Evolutionary conservation across 768 basidiomycete genomes (phyloP).

Genomic region (Lentinula detonsa): DNA sequence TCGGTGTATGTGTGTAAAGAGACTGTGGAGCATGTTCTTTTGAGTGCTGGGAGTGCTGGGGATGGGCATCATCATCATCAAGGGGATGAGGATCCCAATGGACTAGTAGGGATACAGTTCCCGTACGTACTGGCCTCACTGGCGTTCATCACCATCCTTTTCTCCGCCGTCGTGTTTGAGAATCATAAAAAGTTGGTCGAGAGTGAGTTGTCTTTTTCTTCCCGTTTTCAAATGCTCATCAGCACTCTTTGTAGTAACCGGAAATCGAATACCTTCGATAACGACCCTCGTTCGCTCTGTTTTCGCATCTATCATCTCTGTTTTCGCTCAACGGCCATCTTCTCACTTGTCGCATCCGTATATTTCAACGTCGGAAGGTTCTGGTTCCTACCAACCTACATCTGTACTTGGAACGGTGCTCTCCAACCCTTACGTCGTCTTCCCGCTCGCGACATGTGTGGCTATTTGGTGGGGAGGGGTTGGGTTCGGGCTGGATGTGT

Average conservation of each 20-base stretch:
- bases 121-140: slow-evolving; percentile 52
- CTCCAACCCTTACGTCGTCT: slow-evolving; percentile 70
- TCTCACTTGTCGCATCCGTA: slow-evolving; percentile 22
- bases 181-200: slow-evolving; percentile 63
- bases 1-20: slow-evolving; percentile 97
- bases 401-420: slow-evolving; percentile 34
- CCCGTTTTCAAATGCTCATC: not conserved
- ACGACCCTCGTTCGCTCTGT: slow-evolving; percentile 40
- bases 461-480: slow-evolving; percentile 49
- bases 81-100: slow-evolving; percentile 48
- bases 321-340: slow-evolving; percentile 10
- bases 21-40: slow-evolving; percentile 85
- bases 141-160: slow-evolving; percentile 50
- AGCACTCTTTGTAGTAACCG: slow-evolving; percentile 38
- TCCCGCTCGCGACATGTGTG: slow-evolving; percentile 53
- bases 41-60: slow-evolving; percentile 47
- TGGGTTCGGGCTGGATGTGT: slow-evolving; percentile 49
- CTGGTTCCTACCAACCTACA: slow-evolving; percentile 8
- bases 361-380: slow-evolving; percentile 18
- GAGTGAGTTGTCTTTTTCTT: slow-evolving; percentile 34
- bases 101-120: slow-evolving; percentile 58
- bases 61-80: slow-evolving; percentile 63
- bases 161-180: slow-evolving; percentile 50
- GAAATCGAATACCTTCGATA: slow-evolving; percentile 56
- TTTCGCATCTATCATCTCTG: slow-evolving; percentile 27